These are phyloP conservation scores for Emmonsia crescens DNA, from an alignment of 2,329 filamentous ascomycete species.

Conservation along the genomic window DNA sequence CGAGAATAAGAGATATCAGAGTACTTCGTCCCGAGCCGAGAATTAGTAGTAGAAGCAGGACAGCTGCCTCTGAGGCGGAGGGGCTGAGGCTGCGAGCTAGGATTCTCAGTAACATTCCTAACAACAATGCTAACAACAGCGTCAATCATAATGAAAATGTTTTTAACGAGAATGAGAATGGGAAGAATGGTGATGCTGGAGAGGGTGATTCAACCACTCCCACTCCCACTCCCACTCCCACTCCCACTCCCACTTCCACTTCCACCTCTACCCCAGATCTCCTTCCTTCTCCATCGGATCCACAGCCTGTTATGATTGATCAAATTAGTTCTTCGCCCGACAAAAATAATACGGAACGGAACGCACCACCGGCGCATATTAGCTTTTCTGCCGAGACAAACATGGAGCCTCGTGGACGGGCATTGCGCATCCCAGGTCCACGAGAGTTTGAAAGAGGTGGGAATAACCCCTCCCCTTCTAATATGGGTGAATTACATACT, in stretches of 20 bases:
- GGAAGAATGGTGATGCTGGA: background rate
- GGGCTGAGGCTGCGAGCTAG: background rate
- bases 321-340: background rate
- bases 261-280: background rate
- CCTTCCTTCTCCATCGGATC: background rate
- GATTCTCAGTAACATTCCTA: background rate
- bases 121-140: too few species aligned
- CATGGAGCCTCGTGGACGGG: slow-evolving; percentile 10
- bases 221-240: too few species aligned
- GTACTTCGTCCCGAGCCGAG: background rate
- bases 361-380: slow-evolving; percentile 8
- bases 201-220: background rate
- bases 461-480: slow-evolving; percentile 15
- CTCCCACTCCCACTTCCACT: background rate
- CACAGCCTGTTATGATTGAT: background rate
- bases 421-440: slow-evolving; percentile 12
- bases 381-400: slow-evolving; percentile 12
- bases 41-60: background rate
- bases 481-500: slow-evolving; percentile 15
- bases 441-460: slow-evolving; percentile 13
- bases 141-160: background rate
- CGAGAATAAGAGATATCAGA: background rate
- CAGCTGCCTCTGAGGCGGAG: background rate
- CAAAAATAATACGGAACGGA: slow-evolving; percentile 1
- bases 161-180: background rate